Evolutionary conservation across 2,329 filamentous ascomycete genomes (phyloP).

Genomic region (Orbilia javanica): DNA sequence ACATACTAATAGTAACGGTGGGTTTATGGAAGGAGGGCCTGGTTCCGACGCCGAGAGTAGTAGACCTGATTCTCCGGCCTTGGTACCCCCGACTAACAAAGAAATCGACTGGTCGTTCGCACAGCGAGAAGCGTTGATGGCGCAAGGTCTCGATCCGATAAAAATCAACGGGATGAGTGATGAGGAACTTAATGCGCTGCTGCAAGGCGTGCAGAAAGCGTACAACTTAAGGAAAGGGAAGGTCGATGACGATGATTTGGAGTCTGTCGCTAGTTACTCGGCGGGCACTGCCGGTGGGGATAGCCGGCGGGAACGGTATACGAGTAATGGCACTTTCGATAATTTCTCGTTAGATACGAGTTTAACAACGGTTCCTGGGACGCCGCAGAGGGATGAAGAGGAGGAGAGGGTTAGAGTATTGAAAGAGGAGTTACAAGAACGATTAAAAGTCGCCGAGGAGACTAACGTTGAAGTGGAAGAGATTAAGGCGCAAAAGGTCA

Average conservation of each 20-base stretch:
- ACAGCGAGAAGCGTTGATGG: constrained; percentile 80
- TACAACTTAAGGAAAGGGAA: constrained; percentile 78
- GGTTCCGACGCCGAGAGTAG: constrained; percentile 81
- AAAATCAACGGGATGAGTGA: constrained; percentile 91
- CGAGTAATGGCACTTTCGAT: constrained; percentile 93
- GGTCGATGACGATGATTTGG: constrained; percentile 83
- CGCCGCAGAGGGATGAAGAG: constrained; percentile 81
- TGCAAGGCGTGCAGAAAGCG: constrained; percentile 93
- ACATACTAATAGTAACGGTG: constrained; percentile 73
- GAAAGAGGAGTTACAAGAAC: constrained; percentile 84
- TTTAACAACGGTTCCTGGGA: constrained; percentile 94
- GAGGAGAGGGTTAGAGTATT: constrained; percentile 79
- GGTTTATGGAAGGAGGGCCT: constrained; percentile 59
- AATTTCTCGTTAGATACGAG: constrained; percentile 96
- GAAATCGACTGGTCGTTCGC: constrained; percentile 97
- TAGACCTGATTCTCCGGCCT: constrained; percentile 82
- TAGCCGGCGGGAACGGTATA: constrained; percentile 82
- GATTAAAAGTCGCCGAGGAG: constrained; percentile 80
- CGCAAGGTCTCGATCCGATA: constrained; percentile 86
- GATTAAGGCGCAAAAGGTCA: constrained; percentile 82
- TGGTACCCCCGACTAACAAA: constrained; percentile 74
- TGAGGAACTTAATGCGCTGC: constrained; percentile 91
- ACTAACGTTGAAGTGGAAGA: constrained; percentile 84
- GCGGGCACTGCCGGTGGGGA: constrained; percentile 64
- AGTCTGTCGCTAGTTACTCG: constrained; percentile 88